Conservation (phyloP, 306 rosid species). For the Comarum palustre region DNA sequence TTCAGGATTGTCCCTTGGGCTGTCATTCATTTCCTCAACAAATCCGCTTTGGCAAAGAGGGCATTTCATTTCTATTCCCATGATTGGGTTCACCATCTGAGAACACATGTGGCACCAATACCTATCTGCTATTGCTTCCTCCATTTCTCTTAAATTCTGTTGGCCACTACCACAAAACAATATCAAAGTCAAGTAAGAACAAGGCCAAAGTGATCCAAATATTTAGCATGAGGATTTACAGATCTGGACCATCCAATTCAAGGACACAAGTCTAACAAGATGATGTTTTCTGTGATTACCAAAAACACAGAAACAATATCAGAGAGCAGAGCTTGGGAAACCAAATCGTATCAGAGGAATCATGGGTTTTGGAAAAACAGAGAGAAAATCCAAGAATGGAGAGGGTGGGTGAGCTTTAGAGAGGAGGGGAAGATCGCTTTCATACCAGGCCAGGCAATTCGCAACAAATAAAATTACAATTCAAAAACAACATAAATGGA, state of each 20-base stretch:
- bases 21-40: constrained; percentile 49
- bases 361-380: not conserved
- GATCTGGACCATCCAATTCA: not conserved
- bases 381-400: not conserved
- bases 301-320: not conserved
- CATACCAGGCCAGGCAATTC: not conserved
- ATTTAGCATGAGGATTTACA: not conserved
- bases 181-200: not conserved
- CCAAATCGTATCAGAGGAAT: constrained; percentile 8
- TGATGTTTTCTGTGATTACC: too few relatives aligned
- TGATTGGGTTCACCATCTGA: constrained; percentile 56
- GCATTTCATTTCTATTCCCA: constrained; percentile 60
- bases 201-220: not conserved
- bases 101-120: constrained; percentile 70
- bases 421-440: constrained; percentile 3
- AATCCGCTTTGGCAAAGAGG: constrained; percentile 62
- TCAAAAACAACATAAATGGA: not conserved
- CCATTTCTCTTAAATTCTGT: constrained; percentile 32
- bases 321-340: not conserved
- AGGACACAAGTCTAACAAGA: not conserved
- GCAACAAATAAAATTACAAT: not conserved
- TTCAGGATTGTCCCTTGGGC: constrained; percentile 22
- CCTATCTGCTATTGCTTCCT: constrained; percentile 49
- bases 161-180: constrained; percentile 2
- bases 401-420: not conserved